Percentiles rank a stretch among this genome's conserved stretches.
phyloP scores from a whole-genome alignment of 1,284 basidiomycete species.

The Ganoderma boninense region DNA sequence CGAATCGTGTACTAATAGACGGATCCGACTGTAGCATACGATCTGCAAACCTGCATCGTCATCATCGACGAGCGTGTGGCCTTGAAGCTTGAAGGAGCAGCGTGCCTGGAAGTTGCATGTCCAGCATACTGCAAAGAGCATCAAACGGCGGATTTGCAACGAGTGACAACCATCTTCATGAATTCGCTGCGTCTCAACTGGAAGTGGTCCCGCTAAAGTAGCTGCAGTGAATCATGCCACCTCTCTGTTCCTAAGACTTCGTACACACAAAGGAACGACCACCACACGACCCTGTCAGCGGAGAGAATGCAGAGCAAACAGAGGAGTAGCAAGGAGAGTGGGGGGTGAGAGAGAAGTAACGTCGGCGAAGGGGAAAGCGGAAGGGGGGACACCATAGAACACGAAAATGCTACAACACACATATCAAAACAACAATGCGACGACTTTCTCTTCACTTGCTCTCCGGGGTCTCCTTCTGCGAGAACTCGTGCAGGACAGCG shows the following conservation, averaged over 20 bases:
- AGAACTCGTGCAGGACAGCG: slow-evolving; percentile 80
- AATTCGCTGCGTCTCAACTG: slow-evolving; percentile 27
- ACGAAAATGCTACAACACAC: slow-evolving; percentile 30
- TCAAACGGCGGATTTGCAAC: not conserved
- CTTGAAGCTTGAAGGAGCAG: too few species aligned
- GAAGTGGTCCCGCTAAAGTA: slow-evolving; percentile 29
- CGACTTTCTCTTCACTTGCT: slow-evolving; percentile 33
- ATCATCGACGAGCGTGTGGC: not conserved
- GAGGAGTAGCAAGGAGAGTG: slow-evolving; percentile 38
- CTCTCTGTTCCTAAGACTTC: slow-evolving; percentile 63
- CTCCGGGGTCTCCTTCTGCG: slow-evolving; percentile 55
- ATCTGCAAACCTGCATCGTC: not conserved
- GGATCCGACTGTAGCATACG: slow-evolving; percentile 31
- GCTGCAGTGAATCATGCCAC: slow-evolving; percentile 40
- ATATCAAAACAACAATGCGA: slow-evolving; percentile 35
- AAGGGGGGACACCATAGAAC: slow-evolving; percentile 17
- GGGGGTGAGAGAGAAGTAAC: slow-evolving; percentile 35
- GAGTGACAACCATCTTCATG: slow-evolving; percentile 29
- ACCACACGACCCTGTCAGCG: slow-evolving; percentile 52
- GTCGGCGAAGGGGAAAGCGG: slow-evolving; percentile 35
- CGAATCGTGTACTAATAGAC: slow-evolving; percentile 28
- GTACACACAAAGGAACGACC: slow-evolving; percentile 71
- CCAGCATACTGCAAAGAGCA: not conserved
- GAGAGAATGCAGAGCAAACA: slow-evolving; percentile 34
- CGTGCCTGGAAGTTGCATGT: not conserved